phyloP scores from a whole-genome alignment of 257 asterid genomes.

The Nicotiana knightiana region DNA sequence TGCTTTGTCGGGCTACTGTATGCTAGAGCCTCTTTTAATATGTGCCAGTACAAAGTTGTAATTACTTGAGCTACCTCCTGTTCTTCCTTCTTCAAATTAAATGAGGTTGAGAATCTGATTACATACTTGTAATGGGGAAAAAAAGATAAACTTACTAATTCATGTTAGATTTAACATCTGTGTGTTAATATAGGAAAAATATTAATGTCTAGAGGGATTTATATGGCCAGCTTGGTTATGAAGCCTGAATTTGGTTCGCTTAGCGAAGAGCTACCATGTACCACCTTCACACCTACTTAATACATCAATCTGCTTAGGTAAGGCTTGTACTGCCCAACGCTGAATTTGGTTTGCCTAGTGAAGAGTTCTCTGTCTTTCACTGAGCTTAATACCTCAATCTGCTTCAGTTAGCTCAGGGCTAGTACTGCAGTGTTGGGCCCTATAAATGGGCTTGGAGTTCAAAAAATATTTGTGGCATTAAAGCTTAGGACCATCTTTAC shows the following conservation, averaged over 20 bases:
- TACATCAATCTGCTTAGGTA: background rate
- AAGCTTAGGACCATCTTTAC: background rate
- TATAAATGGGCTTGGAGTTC: background rate
- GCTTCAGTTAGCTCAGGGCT: background rate
- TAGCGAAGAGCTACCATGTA: background rate
- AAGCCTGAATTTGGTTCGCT: background rate
- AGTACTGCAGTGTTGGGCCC: background rate
- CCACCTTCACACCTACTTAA: background rate
- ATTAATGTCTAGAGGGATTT: background rate
- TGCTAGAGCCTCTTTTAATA: background rate
- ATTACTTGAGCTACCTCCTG: background rate
- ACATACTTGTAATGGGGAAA: background rate
- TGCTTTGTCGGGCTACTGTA: background rate
- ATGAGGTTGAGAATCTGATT: background rate
- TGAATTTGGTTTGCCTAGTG: background rate
- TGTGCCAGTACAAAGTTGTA: background rate
- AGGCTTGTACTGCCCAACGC: background rate
- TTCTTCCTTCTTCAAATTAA: background rate
- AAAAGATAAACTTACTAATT: background rate
- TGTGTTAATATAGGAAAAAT: background rate
- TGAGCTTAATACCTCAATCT: background rate
- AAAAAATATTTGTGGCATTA: background rate
- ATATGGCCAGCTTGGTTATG: background rate
- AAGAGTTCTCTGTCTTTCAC: background rate
- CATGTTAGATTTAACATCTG: background rate